Percentiles rank a stretch among this genome's conserved stretches.
Evolutionary conservation across 208 protist genomes (phyloP).

Genomic region (Acanthamoeba divionensis): DNA sequence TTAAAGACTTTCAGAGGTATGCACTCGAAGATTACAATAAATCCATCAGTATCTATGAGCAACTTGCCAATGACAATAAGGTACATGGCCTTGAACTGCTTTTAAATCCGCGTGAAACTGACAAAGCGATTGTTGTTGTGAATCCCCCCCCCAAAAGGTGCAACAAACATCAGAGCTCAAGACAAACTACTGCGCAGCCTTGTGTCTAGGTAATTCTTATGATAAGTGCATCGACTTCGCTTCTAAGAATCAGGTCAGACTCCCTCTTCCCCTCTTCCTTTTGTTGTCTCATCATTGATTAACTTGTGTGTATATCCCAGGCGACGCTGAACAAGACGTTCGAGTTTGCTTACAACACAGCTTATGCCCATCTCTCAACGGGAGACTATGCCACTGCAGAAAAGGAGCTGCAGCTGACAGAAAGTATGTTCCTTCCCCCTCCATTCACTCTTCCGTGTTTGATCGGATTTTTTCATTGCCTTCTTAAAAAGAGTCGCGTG

Average conservation of each 20-base stretch:
- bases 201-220: not conserved
- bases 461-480: not conserved
- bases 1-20: not conserved
- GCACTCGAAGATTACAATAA: conserved; percentile 27
- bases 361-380: conserved; percentile 22
- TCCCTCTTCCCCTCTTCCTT: not conserved
- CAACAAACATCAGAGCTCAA: conserved; percentile 7
- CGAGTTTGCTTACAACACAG: conserved; percentile 60
- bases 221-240: not conserved
- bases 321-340: conserved; percentile 32
- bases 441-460: not conserved
- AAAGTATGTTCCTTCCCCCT: not conserved
- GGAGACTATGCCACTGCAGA: conserved; percentile 21
- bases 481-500: not conserved
- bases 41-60: conserved; percentile 4
- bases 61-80: not conserved
- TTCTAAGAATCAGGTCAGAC: not conserved
- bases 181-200: conserved; percentile 30
- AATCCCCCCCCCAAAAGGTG: not conserved
- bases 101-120: not conserved
- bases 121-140: not conserved
- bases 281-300: not conserved
- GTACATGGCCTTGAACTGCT: not conserved
- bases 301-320: too few species aligned
- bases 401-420: conserved; percentile 10